A percentile compares a stretch with the other conserved stretches of the same genome.
phyloP scores from a whole-genome alignment of 139 green algal species.

The Chlorella sorokiniana region DNA sequence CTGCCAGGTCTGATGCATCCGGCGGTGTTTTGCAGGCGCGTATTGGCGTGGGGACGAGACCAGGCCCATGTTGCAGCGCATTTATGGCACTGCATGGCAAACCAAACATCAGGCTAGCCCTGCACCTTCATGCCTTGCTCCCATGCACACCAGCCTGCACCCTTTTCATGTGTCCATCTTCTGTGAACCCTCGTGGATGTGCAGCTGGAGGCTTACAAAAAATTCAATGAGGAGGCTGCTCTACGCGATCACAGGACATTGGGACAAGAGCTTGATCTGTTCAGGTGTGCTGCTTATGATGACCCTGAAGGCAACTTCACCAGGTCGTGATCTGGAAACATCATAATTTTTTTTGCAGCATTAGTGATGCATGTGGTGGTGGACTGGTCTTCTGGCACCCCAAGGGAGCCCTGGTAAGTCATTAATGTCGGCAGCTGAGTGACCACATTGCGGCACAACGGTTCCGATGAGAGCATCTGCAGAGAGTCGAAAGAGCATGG shows the following conservation, averaged over 20 bases:
- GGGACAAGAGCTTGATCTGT: constrained; percentile 92
- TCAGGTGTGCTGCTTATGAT: constrained; percentile 51
- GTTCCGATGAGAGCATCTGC: background rate
- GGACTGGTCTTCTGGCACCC: constrained; percentile 99
- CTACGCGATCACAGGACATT: constrained; percentile 92
- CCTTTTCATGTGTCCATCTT: too few species aligned
- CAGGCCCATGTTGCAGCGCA: constrained; percentile 84
- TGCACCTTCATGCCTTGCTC: background rate
- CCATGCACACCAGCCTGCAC: background rate
- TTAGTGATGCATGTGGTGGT: constrained; percentile 75
- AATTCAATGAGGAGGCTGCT: constrained; percentile 66
- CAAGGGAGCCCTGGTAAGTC: constrained; percentile 61
- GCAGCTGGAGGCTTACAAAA: constrained; percentile 9
- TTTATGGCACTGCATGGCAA: constrained; percentile 96
- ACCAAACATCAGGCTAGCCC: constrained; percentile 63
- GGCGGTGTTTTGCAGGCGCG: constrained; percentile 51
- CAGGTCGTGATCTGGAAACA: too few species aligned
- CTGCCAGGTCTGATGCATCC: background rate
- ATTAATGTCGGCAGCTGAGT: background rate
- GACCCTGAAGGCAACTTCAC: background rate
- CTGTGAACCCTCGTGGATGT: too few species aligned
- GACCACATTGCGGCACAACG: background rate
- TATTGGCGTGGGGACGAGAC: constrained; percentile 95
- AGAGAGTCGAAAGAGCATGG: background rate
- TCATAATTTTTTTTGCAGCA: constrained; percentile 26